Evolutionary conservation across 2,329 filamentous ascomycete genomes (phyloP), one percentile per base, ranked within the genome.

Genomic region (Cyanodermella asteris): DNA sequence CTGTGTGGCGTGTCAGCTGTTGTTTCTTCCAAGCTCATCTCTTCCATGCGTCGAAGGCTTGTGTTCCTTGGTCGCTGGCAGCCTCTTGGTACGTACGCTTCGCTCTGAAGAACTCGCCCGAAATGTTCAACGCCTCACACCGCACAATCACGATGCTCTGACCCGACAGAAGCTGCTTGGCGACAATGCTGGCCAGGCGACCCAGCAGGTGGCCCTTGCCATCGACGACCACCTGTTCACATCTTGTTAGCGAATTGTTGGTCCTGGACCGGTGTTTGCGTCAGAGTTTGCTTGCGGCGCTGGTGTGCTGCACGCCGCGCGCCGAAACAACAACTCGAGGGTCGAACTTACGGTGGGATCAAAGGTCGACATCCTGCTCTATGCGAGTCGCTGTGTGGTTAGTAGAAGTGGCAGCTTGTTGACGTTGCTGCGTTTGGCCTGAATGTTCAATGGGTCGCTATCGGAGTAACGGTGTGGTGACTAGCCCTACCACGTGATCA

Each of bases 171-270:
- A 94, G 73, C 69, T 94, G 84, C 76, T 94, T 94, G 56, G 84
- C 84, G 51, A 94, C 81, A 53, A 81, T 91, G 57, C 72, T 81
- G 64, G 84, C 84, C 57, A 97, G 73, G 59, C 87, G 84, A 68
- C 87, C 87, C 60, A 97, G 81, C 57, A 97, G 76, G 64, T 97
- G 87, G 63, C 87, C 87, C 74, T 97, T 97, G 78, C 82, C 87
- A 73, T 97, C 87, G 56, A 97, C 91, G 65, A 93, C 77, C 65
- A 93, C 73, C 81, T 91, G 29, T 16, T 20, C 20, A 16, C 29
- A 31, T 26, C 29, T 31, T 34, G 25, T 14, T 11, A 20, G n/a
- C 15, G 11, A 13, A 13, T 16, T 11, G 18, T n/a, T 27, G 9
- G 15, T 20, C 20, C 10, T 5, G 13, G 8, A 10, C 22, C 9